Conservation (phyloP, 306 rosid species). For the Glycine soja region DNA sequence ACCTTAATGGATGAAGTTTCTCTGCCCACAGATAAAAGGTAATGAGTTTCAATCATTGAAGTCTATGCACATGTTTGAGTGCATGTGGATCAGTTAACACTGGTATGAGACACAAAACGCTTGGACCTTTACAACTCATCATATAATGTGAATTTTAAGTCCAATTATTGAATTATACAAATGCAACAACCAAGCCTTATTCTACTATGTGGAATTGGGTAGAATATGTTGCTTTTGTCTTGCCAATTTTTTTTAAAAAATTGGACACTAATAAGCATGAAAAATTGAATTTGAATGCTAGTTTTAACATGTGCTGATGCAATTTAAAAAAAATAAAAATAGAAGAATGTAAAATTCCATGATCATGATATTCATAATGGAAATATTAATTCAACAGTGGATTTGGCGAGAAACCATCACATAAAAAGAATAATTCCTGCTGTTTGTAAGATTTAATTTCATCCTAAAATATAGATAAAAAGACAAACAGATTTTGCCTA, state of each 20-base stretch:
- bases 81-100: slow-evolving; percentile 23
- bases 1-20: slow-evolving; percentile 96
- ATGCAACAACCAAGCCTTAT: neutral
- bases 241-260: neutral
- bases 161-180: neutral
- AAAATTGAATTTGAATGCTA: neutral
- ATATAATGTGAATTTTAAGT: slow-evolving; percentile 12
- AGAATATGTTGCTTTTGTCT: slow-evolving; percentile 7
- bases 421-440: slow-evolving; percentile 11
- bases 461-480: slow-evolving; percentile 30
- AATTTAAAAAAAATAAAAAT: neutral
- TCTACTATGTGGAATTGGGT: neutral
- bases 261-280: slow-evolving; percentile 16
- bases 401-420: slow-evolving; percentile 3
- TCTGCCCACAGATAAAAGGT: slow-evolving; percentile 61
- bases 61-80: slow-evolving; percentile 1
- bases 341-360: neutral
- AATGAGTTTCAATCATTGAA: slow-evolving; percentile 45
- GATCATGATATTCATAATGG: slow-evolving; percentile 3
- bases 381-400: slow-evolving; percentile 16
- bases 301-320: slow-evolving; percentile 22
- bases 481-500: slow-evolving; percentile 28
- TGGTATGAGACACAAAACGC: slow-evolving; percentile 2
- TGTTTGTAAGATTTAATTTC: slow-evolving; percentile 19
- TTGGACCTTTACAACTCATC: slow-evolving; percentile 8